Evolutionary conservation across 306 rosid genomes (phyloP).

Genomic region (Fragaria vesca): DNA sequence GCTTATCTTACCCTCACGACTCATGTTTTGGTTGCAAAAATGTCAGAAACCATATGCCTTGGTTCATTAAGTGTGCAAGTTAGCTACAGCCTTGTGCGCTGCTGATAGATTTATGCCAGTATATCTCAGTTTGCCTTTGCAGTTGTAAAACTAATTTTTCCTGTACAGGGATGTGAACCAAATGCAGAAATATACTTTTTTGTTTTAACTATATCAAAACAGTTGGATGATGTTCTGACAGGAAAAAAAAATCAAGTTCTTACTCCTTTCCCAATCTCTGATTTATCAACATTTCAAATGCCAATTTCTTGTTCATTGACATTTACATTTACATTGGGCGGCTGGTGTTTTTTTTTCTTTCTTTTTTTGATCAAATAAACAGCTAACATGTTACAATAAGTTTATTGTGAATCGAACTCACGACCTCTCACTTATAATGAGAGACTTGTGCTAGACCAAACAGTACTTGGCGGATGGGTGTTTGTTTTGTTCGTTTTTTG

Average conservation of each 20-base stretch:
- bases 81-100: neutral
- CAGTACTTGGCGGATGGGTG: too few relatives aligned
- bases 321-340: neutral
- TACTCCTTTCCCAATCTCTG: neutral
- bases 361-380: too few relatives aligned
- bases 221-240: neutral
- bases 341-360: too few relatives aligned
- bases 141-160: neutral
- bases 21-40: neutral
- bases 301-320: neutral
- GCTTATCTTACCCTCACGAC: neutral
- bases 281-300: neutral
- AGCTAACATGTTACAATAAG: too few relatives aligned
- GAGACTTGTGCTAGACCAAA: too few relatives aligned
- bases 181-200: neutral
- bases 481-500: too few relatives aligned
- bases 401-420: too few relatives aligned
- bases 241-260: neutral
- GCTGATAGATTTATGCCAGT: neutral
- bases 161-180: neutral
- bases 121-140: neutral
- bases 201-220: neutral
- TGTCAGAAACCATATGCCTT: neutral
- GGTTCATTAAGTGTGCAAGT: too few relatives aligned
- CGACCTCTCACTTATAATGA: too few relatives aligned